Percentiles rank a stretch among this genome's conserved stretches.
Conservation (phyloP, 192 early-diverging fungal species). For the Geranomyces michiganensis region DNA sequence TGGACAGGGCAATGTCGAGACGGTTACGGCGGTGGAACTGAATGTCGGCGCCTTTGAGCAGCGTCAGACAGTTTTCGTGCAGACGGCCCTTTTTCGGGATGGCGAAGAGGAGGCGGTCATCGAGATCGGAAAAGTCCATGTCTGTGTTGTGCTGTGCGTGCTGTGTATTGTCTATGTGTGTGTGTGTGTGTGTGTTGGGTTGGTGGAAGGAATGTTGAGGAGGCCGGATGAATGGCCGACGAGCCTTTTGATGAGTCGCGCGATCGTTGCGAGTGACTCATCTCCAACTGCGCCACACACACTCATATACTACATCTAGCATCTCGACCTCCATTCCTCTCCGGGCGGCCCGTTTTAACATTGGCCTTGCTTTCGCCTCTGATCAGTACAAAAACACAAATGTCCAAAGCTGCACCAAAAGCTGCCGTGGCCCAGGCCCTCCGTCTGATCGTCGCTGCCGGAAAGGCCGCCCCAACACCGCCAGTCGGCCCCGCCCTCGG, state of each 20-base stretch:
- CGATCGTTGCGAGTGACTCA: too few species aligned
- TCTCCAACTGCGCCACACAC: too few species aligned
- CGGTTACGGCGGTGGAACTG: constrained; percentile 93
- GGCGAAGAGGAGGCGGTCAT: constrained; percentile 78
- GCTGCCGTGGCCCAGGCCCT: constrained; percentile 24
- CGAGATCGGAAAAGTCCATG: constrained; percentile 47
- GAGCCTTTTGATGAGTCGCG: too few species aligned
- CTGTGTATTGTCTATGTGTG: too few species aligned
- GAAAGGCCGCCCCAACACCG: constrained; percentile 92
- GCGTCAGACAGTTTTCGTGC: constrained; percentile 80
- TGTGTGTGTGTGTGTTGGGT: too few species aligned
- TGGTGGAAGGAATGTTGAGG: too few species aligned
- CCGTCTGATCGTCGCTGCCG: constrained; percentile 77
- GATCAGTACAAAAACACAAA: too few species aligned
- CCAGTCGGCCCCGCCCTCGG: constrained; percentile 95
- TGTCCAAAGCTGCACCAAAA: constrained; percentile 38
- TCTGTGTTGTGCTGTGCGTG: neutral
- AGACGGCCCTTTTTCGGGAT: constrained; percentile 98
- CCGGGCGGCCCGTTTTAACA: too few species aligned
- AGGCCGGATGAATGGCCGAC: too few species aligned
- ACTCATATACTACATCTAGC: too few species aligned
- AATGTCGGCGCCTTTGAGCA: constrained; percentile 90
- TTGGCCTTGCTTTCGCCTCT: too few species aligned
- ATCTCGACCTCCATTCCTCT: too few species aligned
- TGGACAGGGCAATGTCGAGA: constrained; percentile 95